Evolutionary conservation across 2,329 filamentous ascomycete species (phyloP).

Genomic region (Huntiella savannae): DNA sequence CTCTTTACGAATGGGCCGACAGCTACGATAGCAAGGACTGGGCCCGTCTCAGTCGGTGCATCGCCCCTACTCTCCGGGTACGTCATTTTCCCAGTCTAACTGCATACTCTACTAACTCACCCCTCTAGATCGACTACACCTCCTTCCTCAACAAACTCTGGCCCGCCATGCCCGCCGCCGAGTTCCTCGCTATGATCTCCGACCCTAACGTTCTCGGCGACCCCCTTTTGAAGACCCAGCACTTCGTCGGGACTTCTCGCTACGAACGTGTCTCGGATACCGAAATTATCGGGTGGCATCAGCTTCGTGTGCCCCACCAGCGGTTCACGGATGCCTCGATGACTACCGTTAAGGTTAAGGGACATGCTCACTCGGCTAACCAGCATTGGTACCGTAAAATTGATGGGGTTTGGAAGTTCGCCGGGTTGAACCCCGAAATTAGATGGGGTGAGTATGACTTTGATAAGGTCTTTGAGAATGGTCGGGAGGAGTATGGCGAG

Average conservation of each 20-base stretch:
- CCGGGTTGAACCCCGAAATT: slow-evolving; percentile 34
- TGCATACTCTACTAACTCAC: background rate
- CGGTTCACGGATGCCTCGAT: slow-evolving; percentile 34
- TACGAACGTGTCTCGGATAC: slow-evolving; percentile 38
- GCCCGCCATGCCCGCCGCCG: slow-evolving; percentile 40
- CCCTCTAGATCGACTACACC: slow-evolving; percentile 49
- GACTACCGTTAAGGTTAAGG: slow-evolving; percentile 33
- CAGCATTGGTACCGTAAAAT: slow-evolving; percentile 38
- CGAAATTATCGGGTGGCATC: slow-evolving; percentile 40
- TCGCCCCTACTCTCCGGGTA: slow-evolving; percentile 29
- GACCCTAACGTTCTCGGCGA: slow-evolving; percentile 38
- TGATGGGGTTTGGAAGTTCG: slow-evolving; percentile 42
- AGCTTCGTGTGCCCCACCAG: slow-evolving; percentile 43
- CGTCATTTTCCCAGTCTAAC: background rate
- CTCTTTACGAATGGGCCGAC: slow-evolving; percentile 38
- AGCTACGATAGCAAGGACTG: slow-evolving; percentile 51
- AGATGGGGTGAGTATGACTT: slow-evolving; percentile 39
- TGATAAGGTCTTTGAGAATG: slow-evolving; percentile 29
- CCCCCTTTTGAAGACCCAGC: slow-evolving; percentile 42
- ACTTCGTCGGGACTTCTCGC: slow-evolving; percentile 40
- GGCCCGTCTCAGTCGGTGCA: slow-evolving; percentile 37
- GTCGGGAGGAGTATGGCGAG: slow-evolving; percentile 11
- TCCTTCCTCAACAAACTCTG: slow-evolving; percentile 40
- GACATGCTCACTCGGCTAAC: slow-evolving; percentile 39
- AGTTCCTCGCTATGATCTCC: slow-evolving; percentile 43